Conservation (phyloP, 768 basidiomycete genomes). For the Tulasnella sp. region DNA sequence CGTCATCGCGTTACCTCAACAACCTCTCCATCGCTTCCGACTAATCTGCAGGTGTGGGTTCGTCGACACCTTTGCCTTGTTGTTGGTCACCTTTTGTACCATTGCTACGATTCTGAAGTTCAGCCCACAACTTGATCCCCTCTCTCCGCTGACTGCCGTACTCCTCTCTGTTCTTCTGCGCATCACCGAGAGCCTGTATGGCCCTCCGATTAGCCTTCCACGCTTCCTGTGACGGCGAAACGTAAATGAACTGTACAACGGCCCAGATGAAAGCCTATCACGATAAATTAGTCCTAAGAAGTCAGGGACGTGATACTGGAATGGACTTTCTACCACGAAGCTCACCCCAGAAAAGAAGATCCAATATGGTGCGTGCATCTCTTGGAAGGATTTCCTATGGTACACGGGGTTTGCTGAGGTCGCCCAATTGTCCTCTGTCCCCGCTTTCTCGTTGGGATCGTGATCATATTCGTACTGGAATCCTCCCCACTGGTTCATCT, state of each 20-base stretch:
- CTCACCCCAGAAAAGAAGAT: not conserved
- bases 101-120: too few species aligned
- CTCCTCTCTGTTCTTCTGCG: conserved; percentile 5
- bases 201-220: conserved; percentile 3
- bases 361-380: not conserved
- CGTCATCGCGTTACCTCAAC: too few species aligned
- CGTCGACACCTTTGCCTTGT: too few species aligned
- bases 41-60: too few species aligned
- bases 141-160: conserved; percentile 5
- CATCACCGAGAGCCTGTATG: not conserved
- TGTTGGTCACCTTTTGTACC: too few species aligned
- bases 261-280: not conserved
- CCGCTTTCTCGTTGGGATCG: conserved; percentile 3
- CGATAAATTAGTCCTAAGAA: not conserved
- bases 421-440: not conserved
- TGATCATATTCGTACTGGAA: conserved; percentile 11
- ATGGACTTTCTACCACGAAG: not conserved
- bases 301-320: too few species aligned
- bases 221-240: conserved; percentile 10
- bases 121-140: not conserved
- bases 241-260: not conserved
- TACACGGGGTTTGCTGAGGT: not conserved
- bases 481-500: conserved; percentile 14
- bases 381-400: not conserved
- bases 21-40: too few species aligned